Percentiles rank a stretch among this genome's conserved stretches.
Evolutionary conservation across 1,139 yeast genomes (phyloP).

Genomic region (Yamadazyma mexicana): DNA sequence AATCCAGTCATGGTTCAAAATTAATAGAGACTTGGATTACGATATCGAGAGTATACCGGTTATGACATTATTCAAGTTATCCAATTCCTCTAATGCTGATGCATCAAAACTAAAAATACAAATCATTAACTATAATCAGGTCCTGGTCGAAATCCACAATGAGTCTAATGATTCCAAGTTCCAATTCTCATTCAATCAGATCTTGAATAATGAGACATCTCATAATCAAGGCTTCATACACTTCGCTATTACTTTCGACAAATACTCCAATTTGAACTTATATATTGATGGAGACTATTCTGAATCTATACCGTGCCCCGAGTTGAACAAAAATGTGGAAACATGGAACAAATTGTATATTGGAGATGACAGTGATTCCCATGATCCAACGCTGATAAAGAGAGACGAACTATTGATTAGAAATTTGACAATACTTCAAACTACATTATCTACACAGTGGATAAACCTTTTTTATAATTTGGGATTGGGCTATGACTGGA

Average conservation of each 20-base stretch:
- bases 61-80: conserved; percentile 26
- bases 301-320: conserved; percentile 47
- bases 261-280: conserved; percentile 35
- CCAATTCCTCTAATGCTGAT: conserved; percentile 25
- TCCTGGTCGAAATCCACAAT: conserved; percentile 32
- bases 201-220: conserved; percentile 15
- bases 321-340: conserved; percentile 25
- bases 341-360: conserved; percentile 43
- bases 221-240: conserved; percentile 31
- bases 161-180: conserved; percentile 25
- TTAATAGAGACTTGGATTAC: conserved; percentile 14
- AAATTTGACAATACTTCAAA: conserved; percentile 32
- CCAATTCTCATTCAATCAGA: conserved; percentile 38
- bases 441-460: conserved; percentile 37
- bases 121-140: conserved; percentile 31
- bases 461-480: conserved; percentile 34
- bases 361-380: conserved; percentile 22
- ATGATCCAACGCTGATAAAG: conserved; percentile 3
- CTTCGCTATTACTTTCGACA: conserved; percentile 40
- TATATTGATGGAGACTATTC: conserved; percentile 45
- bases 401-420: conserved; percentile 33
- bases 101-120: conserved; percentile 28
- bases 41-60: conserved; percentile 17
- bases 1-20: conserved; percentile 39
- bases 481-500: conserved; percentile 44